Percentiles rank a stretch among this genome's conserved stretches.
phyloP scores from a whole-genome alignment of 1,284 basidiomycete species.

The Gymnopus androsaceus region DNA sequence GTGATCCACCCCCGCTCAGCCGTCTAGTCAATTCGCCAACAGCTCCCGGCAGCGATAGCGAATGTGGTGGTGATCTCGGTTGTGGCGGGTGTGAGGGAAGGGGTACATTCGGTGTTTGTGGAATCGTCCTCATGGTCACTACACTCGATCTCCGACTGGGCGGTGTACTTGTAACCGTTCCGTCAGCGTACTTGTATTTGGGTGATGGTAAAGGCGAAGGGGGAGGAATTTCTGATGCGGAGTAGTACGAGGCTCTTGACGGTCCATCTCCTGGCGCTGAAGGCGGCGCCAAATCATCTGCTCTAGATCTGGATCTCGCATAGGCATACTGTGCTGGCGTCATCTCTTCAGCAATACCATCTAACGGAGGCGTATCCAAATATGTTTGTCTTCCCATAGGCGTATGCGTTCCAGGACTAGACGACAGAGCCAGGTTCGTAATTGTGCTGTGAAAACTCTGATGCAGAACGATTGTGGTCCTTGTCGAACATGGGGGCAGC shows the following conservation, averaged over 20 bases:
- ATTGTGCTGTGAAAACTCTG: conserved; percentile 49
- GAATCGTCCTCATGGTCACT: conserved; percentile 31
- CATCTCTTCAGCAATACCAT: conserved; percentile 19
- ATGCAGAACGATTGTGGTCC: conserved; percentile 62
- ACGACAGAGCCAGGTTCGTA: conserved; percentile 49
- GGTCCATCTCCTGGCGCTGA: conserved; percentile 4
- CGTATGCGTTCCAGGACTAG: conserved; percentile 31
- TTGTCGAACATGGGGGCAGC: conserved; percentile 69
- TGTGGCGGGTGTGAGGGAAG: conserved; percentile 20
- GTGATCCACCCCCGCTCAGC: conserved; percentile 13
- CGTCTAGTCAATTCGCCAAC: conserved; percentile 15
- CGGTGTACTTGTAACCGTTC: conserved; percentile 45
- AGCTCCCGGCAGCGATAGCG: conserved; percentile 12
- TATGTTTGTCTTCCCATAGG: conserved; percentile 33
- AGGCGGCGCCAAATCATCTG: conserved; percentile 6
- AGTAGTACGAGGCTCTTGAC: conserved; percentile 62
- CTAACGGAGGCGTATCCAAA: conserved; percentile 38
- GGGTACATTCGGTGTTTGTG: conserved; percentile 27
- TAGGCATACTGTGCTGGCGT: conserved; percentile 1
- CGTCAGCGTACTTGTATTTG: conserved; percentile 46
- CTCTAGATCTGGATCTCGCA: too few relatives aligned
- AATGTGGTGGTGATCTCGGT: not conserved
- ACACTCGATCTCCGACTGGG: conserved; percentile 41
- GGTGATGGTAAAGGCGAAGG: conserved; percentile 61
- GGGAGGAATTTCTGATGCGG: conserved; percentile 62